Base-by-base conservation (phyloP, 1,139 yeast genomes). In the Komagataea norvegica region DNA sequence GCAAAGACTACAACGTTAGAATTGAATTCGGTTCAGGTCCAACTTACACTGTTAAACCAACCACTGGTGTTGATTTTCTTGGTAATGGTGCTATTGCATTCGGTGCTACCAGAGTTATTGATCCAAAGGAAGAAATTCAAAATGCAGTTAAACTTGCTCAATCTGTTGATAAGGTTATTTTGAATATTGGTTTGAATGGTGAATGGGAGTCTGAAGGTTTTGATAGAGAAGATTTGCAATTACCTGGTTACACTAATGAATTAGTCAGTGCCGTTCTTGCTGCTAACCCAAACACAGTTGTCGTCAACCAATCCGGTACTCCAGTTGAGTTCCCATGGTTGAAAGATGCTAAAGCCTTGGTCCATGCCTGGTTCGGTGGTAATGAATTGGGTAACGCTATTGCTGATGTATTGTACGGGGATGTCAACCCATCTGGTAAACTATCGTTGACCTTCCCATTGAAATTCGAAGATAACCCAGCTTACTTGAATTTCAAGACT, bases 271-370 rank as follows among this genome's bases (percentile, higher is more conserved):
- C 65, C 25, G 68, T 77, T 15, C 40, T 65, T 25, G 61, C 61
- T 33, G 80, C 63, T 31, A 76, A 75, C 49, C 67, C 69, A 27
- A 72, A 75, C 50, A 66, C 72, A 8, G 68, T 74, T 17, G 62
- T 77, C 32, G 79, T 77, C 19, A 70, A 74, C 56, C 82, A 77
- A 54, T 68, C 79, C 3, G 84, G 84, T 37, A 67, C 80, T 9
- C 83, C 85, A 2, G 81, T 77, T 21, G 63, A 71, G 25, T 63
- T 78, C 67, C 79, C 80, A 22, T 77, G 82, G 80, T 54, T 63
- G 11, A 57, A 65, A 28, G 55, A 68, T 18, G 73, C 68, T 14
- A 65, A 64, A 38, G 73, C 72, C 5, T 49, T 77, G 27, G 58
- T 77, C 7, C 82, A 77, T 41, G 76, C 69, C 15, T 65, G 69